phyloP scores from a whole-genome alignment of 768 basidiomycete species.

The Kwoniella dejecticola region DNA sequence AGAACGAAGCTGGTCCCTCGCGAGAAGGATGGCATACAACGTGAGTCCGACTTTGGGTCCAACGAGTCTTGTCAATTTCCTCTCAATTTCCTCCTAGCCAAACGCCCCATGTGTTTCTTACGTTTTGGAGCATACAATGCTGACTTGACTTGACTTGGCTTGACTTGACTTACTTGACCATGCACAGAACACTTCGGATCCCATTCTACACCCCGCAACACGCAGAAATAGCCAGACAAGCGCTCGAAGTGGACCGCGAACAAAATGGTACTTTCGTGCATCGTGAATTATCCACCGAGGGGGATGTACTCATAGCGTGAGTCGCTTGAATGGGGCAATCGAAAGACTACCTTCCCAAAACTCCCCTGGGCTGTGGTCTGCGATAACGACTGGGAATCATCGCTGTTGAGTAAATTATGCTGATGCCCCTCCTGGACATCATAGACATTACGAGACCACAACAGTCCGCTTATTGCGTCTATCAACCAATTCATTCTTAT shows the following conservation, averaged over 20 bases:
- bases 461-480: conserved; percentile 84
- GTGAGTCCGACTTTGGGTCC: conserved; percentile 2
- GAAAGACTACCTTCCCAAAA: no score
- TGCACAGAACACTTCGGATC: conserved; percentile 66
- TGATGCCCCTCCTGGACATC: no score
- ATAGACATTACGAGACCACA: conserved; percentile 61
- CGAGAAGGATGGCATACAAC: conserved; percentile 33
- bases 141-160: no score
- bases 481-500: conserved; percentile 80
- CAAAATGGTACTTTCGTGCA: conserved; percentile 78
- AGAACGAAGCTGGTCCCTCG: conserved; percentile 29
- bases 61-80: neutral
- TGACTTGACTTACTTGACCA: no score
- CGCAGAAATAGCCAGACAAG: conserved; percentile 76
- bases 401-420: no score
- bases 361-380: no score
- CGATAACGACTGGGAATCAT: no score
- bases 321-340: conserved; percentile 57
- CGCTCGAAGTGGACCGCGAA: conserved; percentile 83
- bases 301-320: conserved; percentile 72
- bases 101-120: no score
- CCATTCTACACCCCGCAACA: conserved; percentile 76
- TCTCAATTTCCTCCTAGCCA: no score
- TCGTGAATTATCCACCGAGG: conserved; percentile 69
- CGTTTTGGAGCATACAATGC: no score